phyloP scores from a whole-genome alignment of 1,139 yeast genomes.

The Yamadazyma epiphylla region DNA sequence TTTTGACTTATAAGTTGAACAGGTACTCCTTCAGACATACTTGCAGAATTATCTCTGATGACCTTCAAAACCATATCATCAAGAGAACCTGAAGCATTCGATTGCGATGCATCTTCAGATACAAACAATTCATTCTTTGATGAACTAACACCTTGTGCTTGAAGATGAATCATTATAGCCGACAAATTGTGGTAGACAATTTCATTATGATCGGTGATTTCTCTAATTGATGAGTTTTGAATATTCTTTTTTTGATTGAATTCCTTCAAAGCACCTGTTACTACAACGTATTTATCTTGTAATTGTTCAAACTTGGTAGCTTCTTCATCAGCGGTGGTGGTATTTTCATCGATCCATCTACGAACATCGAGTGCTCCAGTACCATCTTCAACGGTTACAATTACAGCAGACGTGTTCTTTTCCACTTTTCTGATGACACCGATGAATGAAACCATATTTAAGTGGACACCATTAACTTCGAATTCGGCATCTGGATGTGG shows the following conservation, averaged over 20 bases:
- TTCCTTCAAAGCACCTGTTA: conserved; percentile 69
- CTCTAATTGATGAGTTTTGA: conserved; percentile 60
- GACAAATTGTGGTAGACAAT: conserved; percentile 73
- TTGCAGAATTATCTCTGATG: conserved; percentile 46
- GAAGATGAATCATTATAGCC: conserved; percentile 62
- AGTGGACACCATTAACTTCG: conserved; percentile 56
- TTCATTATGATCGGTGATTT: conserved; percentile 67
- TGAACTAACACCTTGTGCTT: conserved; percentile 39
- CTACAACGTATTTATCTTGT: conserved; percentile 54
- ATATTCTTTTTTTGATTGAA: conserved; percentile 65
- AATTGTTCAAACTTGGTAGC: conserved; percentile 29
- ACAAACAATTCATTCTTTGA: conserved; percentile 41
- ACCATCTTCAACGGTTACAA: conserved; percentile 74
- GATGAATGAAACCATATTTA: conserved; percentile 58
- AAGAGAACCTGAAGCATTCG: conserved; percentile 21
- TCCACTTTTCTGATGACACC: conserved; percentile 63
- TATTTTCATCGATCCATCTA: conserved; percentile 62
- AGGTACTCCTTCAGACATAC: conserved; percentile 75
- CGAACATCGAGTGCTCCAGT: conserved; percentile 73
- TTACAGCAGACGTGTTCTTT: conserved; percentile 45
- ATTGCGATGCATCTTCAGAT: conserved; percentile 18
- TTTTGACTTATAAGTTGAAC: conserved; percentile 56
- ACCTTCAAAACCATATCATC: conserved; percentile 46
- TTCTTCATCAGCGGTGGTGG: conserved; percentile 30
- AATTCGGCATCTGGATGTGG: conserved; percentile 74